Percentiles rank a stretch among this genome's conserved stretches.
These are phyloP conservation scores for Santalum album DNA, from an alignment of 164 flowering plant species.

Conservation along the genomic window DNA sequence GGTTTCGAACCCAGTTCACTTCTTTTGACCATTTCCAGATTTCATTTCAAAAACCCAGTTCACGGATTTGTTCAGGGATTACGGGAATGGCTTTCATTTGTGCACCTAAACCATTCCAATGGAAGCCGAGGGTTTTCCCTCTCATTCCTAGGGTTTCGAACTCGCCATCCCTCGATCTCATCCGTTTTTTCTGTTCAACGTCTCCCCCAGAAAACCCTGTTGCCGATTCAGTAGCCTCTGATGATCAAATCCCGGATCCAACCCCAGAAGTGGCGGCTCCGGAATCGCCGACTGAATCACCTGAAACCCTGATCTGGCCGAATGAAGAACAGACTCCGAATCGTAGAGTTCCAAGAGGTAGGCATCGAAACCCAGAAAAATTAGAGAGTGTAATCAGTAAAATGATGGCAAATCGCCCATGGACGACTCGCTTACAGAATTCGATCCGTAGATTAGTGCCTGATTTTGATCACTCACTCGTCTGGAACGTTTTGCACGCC, in stretches of 20 bases:
- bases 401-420: conserved; percentile 76
- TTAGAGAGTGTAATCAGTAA: conserved; percentile 55
- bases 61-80: background rate
- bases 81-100: conserved; percentile 16
- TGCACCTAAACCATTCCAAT: conserved; percentile 9
- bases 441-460: conserved; percentile 69
- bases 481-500: conserved; percentile 59
- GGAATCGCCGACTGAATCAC: conserved; percentile 1
- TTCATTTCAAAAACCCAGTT: no score
- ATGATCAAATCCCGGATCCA: background rate
- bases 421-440: conserved; percentile 90
- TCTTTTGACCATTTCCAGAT: no score
- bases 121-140: conserved; percentile 4
- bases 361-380: conserved; percentile 43
- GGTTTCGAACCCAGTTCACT: no score
- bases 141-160: conserved; percentile 5
- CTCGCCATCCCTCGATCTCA: conserved; percentile 10
- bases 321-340: background rate
- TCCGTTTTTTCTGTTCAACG: conserved; percentile 14
- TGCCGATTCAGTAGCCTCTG: no score
- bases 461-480: conserved; percentile 54
- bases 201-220: background rate
- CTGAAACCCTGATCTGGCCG: conserved; percentile 4
- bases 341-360: conserved; percentile 28
- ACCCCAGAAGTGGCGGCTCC: background rate